phyloP scores from a whole-genome alignment of 2,329 filamentous ascomycete genomes.

The Alternaria triticimaculans region DNA sequence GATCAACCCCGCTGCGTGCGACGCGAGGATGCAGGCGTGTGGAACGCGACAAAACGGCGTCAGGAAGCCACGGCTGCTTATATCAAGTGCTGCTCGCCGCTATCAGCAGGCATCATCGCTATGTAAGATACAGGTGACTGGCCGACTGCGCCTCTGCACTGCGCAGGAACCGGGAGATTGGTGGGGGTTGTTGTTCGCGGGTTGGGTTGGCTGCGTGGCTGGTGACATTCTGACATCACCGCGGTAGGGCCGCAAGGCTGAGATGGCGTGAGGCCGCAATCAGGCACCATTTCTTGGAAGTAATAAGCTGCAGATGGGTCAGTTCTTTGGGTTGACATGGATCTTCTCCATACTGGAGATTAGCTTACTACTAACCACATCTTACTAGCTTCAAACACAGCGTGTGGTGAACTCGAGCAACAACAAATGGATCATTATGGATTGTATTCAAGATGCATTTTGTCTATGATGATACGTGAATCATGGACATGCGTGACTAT shows the following conservation, averaged over 20 bases:
- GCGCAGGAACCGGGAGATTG: constrained; percentile 22
- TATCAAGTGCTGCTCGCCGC: constrained; percentile 11
- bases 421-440: constrained; percentile 9
- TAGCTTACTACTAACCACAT: background rate
- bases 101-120: constrained; percentile 19
- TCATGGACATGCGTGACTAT: constrained; percentile 22
- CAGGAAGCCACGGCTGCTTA: constrained; percentile 17
- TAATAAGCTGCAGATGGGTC: background rate
- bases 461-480: constrained; percentile 37
- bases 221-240: constrained; percentile 28
- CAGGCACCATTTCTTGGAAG: constrained; percentile 13
- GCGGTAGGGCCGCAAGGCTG: constrained; percentile 17
- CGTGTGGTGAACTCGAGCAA: background rate
- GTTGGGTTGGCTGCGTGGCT: constrained; percentile 8
- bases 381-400: background rate
- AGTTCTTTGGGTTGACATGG: background rate
- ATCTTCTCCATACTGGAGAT: background rate
- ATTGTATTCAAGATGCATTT: constrained; percentile 23
- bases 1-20: constrained; percentile 26
- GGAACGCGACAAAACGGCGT: constrained; percentile 8
- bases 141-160: constrained; percentile 32
- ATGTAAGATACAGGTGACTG: constrained; percentile 32
- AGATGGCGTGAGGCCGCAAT: constrained; percentile 24
- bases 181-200: constrained; percentile 22
- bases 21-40: constrained; percentile 15